phyloP scores from a whole-genome alignment of 345 rosid genomes.

The Limnanthes douglasii region DNA sequence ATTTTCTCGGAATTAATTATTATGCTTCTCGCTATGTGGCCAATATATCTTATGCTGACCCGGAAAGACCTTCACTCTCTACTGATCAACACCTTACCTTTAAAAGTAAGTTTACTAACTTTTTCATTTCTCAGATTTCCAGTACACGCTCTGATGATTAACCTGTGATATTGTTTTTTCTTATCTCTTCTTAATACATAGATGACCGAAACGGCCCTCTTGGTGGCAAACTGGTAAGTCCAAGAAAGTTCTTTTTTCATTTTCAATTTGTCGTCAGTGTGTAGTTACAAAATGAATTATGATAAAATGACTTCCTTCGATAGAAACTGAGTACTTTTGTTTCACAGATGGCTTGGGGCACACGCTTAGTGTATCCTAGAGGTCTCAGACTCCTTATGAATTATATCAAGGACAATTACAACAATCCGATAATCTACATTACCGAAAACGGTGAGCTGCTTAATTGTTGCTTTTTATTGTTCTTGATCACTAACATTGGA shows the following conservation, averaged over 20 bases:
- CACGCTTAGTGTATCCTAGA: constrained; percentile 13
- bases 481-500: background rate
- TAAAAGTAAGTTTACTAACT: constrained; percentile 11
- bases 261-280: background rate
- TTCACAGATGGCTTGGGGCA: constrained; percentile 17
- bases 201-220: constrained; percentile 25
- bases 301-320: background rate
- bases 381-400: background rate
- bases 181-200: constrained; percentile 3
- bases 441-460: constrained; percentile 28
- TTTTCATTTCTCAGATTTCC: constrained; percentile 5
- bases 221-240: constrained; percentile 24
- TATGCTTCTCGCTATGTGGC: constrained; percentile 26
- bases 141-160: background rate
- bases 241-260: background rate
- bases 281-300: background rate
- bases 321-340: too few relatives aligned
- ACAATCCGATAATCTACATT: constrained; percentile 19
- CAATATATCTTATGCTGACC: constrained; percentile 12
- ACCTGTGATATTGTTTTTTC: background rate
- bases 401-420: constrained; percentile 11
- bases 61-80: constrained; percentile 16
- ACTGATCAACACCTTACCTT: constrained; percentile 18
- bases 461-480: background rate
- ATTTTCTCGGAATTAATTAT: constrained; percentile 44